phyloP scores from a whole-genome alignment of 108 stramenopile species.

The Stephanodiscus minutulus region DNA sequence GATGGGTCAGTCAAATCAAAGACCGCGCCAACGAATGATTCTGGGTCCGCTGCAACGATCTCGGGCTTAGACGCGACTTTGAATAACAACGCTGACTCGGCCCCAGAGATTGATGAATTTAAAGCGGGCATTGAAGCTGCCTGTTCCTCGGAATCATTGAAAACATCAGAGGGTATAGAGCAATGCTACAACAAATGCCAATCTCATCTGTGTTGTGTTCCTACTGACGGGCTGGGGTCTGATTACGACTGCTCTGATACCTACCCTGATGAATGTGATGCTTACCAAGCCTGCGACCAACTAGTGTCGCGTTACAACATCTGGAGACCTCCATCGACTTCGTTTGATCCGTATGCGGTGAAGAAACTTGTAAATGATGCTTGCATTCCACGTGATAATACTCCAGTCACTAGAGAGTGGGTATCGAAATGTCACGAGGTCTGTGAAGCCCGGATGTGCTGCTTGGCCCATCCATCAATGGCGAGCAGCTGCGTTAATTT shows the following conservation, averaged over 20 bases:
- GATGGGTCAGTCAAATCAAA: neutral
- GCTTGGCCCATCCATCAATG: slow-evolving; percentile 12
- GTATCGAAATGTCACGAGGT: slow-evolving; percentile 18
- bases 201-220: slow-evolving; percentile 20
- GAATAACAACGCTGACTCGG: neutral
- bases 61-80: too few relatives aligned
- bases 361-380: slow-evolving; percentile 16
- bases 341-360: slow-evolving; percentile 12
- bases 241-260: slow-evolving; percentile 11
- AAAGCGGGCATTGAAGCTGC: neutral
- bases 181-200: slow-evolving; percentile 23
- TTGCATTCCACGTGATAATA: slow-evolving; percentile 1
- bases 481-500: slow-evolving; percentile 4
- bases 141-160: slow-evolving; percentile 14
- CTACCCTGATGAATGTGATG: slow-evolving; percentile 11
- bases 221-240: neutral
- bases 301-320: slow-evolving; percentile 8
- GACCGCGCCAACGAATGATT: neutral
- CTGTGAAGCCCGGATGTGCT: slow-evolving; percentile 22
- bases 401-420: slow-evolving; percentile 13
- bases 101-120: neutral
- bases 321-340: slow-evolving; percentile 18
- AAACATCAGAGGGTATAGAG: slow-evolving; percentile 11
- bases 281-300: slow-evolving; percentile 11
- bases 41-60: neutral